Percentiles rank a stretch among this genome's conserved stretches.
phyloP scores from a whole-genome alignment of 1,284 basidiomycete species.

The Thecaphora frezii region DNA sequence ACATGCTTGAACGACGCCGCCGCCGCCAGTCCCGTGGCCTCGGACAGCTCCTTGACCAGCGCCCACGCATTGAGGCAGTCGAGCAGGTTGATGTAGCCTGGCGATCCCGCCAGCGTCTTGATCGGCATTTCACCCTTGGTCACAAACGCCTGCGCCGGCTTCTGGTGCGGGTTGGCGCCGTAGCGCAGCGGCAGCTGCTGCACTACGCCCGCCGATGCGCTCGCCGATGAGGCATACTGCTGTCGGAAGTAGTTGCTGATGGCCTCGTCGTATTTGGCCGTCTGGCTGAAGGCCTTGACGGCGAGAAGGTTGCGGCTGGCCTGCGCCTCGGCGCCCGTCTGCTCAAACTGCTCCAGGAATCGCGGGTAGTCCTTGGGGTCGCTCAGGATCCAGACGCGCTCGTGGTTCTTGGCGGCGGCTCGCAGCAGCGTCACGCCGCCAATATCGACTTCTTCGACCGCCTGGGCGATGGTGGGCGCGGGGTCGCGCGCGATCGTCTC shows the following conservation, averaged over 20 bases:
- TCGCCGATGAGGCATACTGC: constrained; percentile 77
- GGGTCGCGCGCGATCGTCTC: constrained; percentile 77
- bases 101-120: constrained; percentile 90
- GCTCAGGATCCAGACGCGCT: constrained; percentile 71
- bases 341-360: constrained; percentile 73
- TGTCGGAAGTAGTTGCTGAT: constrained; percentile 96
- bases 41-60: constrained; percentile 89
- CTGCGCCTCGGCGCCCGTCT: constrained; percentile 63
- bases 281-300: constrained; percentile 96
- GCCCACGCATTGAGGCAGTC: constrained; percentile 97
- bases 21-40: constrained; percentile 77
- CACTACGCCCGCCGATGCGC: constrained; percentile 57
- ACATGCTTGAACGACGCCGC: constrained; percentile 99
- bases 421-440: constrained; percentile 96
- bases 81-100: constrained; percentile 98
- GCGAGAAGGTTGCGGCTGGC: constrained; percentile 81
- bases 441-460: constrained; percentile 98
- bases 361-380: constrained; percentile 89
- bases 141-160: constrained; percentile 95
- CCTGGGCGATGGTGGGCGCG: constrained; percentile 83
- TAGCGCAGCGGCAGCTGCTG: constrained; percentile 81
- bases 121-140: constrained; percentile 86
- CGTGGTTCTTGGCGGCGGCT: constrained; percentile 98
- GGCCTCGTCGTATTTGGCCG: constrained; percentile 88
- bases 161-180: constrained; percentile 98